A percentile compares a stretch with the other conserved stretches of the same genome.
phyloP scores from a whole-genome alignment of 768 basidiomycete genomes.

The Pseudohyphozyma bogoriensis region DNA sequence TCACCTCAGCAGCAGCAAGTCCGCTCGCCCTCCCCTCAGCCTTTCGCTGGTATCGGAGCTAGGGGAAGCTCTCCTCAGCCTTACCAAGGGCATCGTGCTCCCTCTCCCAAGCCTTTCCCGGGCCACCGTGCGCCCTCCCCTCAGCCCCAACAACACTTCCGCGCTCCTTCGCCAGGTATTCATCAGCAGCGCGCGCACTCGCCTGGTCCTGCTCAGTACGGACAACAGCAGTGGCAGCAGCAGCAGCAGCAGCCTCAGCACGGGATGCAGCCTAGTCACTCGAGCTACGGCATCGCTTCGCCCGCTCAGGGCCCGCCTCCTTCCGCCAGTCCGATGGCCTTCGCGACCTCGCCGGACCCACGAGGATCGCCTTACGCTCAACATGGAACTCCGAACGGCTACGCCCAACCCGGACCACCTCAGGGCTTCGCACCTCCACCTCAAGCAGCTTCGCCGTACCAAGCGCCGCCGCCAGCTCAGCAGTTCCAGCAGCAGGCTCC shows the following conservation, averaged over 20 bases:
- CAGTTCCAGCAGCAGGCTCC: not conserved
- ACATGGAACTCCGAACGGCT: too few species aligned
- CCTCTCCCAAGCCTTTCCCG: too few species aligned
- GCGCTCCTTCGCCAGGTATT: slow-evolving; percentile 27
- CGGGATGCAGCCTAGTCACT: slow-evolving; percentile 2
- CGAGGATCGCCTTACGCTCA: not conserved
- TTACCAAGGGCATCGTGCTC: slow-evolving; percentile 31
- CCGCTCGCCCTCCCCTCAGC: slow-evolving; percentile 1
- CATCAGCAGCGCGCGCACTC: slow-evolving; percentile 19
- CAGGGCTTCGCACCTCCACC: not conserved
- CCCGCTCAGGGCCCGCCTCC: too few species aligned
- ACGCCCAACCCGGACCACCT: too few species aligned
- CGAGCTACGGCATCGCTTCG: slow-evolving; percentile 14
- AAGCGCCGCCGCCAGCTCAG: not conserved
- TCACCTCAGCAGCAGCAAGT: not conserved
- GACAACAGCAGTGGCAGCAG: slow-evolving; percentile 28
- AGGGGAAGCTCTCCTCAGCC: slow-evolving; percentile 12
- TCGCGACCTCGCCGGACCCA: not conserved
- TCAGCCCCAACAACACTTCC: slow-evolving; percentile 2
- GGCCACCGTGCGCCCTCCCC: slow-evolving; percentile 7
- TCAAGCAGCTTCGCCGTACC: not conserved
- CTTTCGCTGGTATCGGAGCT: slow-evolving; percentile 10
- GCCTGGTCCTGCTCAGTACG: slow-evolving; percentile 29
- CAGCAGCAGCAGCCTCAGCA: slow-evolving; percentile 12
- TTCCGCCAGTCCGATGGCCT: not conserved